Evolutionary conservation across 257 asterid species (phyloP), one percentile per base, ranked within the genome.

Genomic region (Gentiana straminea): DNA sequence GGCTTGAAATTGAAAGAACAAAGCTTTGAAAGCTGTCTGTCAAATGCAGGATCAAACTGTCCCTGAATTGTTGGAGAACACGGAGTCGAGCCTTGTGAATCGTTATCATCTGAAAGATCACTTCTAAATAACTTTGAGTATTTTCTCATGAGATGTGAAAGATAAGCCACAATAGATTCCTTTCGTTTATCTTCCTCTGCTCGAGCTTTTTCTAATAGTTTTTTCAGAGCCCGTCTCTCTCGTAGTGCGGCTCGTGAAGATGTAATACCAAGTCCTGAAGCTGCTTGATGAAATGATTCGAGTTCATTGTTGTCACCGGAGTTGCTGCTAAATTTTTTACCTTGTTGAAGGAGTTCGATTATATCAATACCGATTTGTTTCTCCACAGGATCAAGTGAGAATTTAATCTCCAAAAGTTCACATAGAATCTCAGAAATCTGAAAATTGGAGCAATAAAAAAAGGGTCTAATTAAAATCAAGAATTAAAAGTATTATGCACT

Each of bases 71-170:
- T 86, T 48, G 99, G 99, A 8, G 99, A 92, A 72, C 96, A 92
- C 67, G 97, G 97, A 3, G 95, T 86, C 34, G 99, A 92, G 7
- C 96, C 97, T 70, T 86, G 99, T 24, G 97, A 92, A 60, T 92
- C 99, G 63, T 85, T 86, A 74, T 92, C 99, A 60, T 92, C 97
- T 32, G 89, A 92, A 58, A 86, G 71, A 35, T 92, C 99, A 51
- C 81, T 86, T 68, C 97, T 80, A 61, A 92, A 92, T 69, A 88
- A 60, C 69, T 89, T 89, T 7, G 97, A 92, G 70, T 92, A 92
- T 77, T 92, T 92, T 61, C 84, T 82, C 80, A 86, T 76, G 62
- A 93, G 94, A 69, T 89, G 87, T 62, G 84, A 58, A 62, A 93
- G 89, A 80, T 75, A 92, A 43, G 96, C 95, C 43, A 92, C 82